A percentile compares a stretch with the other conserved stretches of the same genome.
phyloP scores from a whole-genome alignment of 2,329 filamentous ascomycete genomes.

The Sphaerostilbella broomeana region DNA sequence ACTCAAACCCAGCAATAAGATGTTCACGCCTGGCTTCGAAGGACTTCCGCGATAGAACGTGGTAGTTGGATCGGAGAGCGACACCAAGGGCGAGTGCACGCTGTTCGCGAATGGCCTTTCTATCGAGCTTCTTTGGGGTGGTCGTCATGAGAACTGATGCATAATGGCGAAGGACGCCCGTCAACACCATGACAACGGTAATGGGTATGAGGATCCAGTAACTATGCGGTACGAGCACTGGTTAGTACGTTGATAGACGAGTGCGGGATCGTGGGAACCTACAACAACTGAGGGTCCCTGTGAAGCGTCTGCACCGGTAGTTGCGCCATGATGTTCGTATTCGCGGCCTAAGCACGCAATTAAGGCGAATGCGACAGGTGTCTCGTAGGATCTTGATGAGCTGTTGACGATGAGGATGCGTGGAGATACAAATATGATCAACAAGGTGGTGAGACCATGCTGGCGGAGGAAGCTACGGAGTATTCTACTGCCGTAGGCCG shows the following conservation, averaged over 20 bases:
- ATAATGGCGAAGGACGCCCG: constrained; percentile 93
- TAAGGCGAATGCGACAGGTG: background rate
- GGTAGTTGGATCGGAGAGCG: constrained; percentile 74
- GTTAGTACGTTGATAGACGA: constrained; percentile 18
- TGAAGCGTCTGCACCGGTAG: constrained; percentile 90
- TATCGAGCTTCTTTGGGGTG: constrained; percentile 73
- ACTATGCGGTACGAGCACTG: constrained; percentile 47
- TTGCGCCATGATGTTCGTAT: constrained; percentile 72
- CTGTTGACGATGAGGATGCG: constrained; percentile 4
- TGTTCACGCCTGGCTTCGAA: constrained; percentile 78
- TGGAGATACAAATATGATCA: background rate
- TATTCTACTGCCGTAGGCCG: constrained; percentile 11
- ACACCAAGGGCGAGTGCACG: constrained; percentile 77
- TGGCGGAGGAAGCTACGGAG: constrained; percentile 7
- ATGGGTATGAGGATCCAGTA: constrained; percentile 99
- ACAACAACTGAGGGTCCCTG: constrained; percentile 97
- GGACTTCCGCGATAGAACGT: constrained; percentile 67
- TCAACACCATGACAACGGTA: constrained; percentile 95
- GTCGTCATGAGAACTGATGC: constrained; percentile 84
- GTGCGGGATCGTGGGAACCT: constrained; percentile 30
- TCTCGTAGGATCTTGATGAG: background rate
- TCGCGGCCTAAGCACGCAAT: background rate
- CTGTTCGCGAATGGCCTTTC: constrained; percentile 75
- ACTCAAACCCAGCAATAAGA: constrained; percentile 74
- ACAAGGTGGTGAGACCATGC: background rate